These are phyloP conservation scores for Xylaria sp. DNA, from an alignment of 2,329 filamentous ascomycete species.

Conservation along the genomic window DNA sequence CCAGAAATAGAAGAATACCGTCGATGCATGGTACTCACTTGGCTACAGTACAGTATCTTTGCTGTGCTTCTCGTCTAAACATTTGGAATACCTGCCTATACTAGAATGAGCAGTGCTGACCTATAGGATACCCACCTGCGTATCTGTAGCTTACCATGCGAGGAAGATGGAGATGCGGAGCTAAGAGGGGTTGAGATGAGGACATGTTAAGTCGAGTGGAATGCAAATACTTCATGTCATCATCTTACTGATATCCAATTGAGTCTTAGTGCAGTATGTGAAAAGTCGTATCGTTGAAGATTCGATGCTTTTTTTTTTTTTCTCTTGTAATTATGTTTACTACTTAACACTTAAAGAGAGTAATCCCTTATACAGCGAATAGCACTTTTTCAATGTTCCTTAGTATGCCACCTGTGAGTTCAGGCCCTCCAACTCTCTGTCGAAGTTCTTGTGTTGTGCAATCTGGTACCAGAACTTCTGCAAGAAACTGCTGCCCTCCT, in stretches of 20 bases:
- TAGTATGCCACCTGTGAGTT: conserved; percentile 74
- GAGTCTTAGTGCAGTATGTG: background rate
- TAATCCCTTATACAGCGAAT: background rate
- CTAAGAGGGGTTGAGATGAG: background rate
- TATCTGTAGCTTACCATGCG: background rate
- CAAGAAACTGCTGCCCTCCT: conserved; percentile 75
- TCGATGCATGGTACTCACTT: conserved; percentile 4
- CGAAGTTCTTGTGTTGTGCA: conserved; percentile 77
- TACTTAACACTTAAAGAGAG: background rate
- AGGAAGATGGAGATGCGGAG: conserved; percentile 1
- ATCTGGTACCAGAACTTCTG: conserved; percentile 77
- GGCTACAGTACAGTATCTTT: background rate
- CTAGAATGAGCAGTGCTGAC: conserved; percentile 2
- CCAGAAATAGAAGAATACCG: background rate
- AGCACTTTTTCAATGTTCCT: background rate
- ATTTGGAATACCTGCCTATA: conserved; percentile 14
- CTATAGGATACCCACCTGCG: background rate
- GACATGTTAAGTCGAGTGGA: background rate
- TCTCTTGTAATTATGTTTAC: background rate
- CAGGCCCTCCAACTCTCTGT: conserved; percentile 78
- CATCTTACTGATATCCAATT: background rate
- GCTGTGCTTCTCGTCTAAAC: conserved; percentile 20
- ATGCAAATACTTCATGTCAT: background rate
- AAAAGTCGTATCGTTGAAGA: background rate
- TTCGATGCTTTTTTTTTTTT: background rate